Conservation (phyloP, 2,329 filamentous ascomycete genomes). For the Pseudogymnoascus pannorum region DNA sequence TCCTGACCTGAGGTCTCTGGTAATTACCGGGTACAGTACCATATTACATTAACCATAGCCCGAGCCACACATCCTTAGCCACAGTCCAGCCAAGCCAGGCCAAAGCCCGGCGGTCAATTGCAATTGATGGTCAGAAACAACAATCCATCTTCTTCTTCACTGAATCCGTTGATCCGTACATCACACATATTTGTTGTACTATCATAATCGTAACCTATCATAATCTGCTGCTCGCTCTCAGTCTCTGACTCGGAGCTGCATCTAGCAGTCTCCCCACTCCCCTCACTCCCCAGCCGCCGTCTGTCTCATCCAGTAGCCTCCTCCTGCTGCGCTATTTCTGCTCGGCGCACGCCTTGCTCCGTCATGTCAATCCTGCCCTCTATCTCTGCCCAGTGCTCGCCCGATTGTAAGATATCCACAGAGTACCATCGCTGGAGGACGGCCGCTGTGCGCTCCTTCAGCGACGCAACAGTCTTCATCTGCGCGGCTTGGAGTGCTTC, state of each 20-base stretch:
- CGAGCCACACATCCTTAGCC: no score
- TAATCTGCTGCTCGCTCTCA: neutral
- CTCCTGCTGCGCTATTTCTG: constrained; percentile 16
- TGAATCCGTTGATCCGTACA: neutral
- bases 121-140: no score
- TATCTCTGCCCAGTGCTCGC: constrained; percentile 29
- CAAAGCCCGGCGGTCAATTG: neutral
- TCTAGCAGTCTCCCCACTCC: neutral
- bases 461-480: constrained; percentile 23
- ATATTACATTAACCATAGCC: no score
- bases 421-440: constrained; percentile 28
- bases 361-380: constrained; percentile 25
- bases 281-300: neutral
- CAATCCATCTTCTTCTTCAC: neutral
- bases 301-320: constrained; percentile 13
- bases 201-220: neutral
- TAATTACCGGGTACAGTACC: neutral
- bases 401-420: constrained; percentile 23
- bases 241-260: constrained; percentile 3
- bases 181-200: constrained; percentile 1
- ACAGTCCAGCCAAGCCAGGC: neutral
- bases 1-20: no score
- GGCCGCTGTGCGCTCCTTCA: constrained; percentile 25
- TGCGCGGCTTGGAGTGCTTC: constrained; percentile 27
- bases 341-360: constrained; percentile 24